A percentile compares a stretch with the other conserved stretches of the same genome.
phyloP scores from a whole-genome alignment of 768 basidiomycete species.

The Tulasnella sp. region DNA sequence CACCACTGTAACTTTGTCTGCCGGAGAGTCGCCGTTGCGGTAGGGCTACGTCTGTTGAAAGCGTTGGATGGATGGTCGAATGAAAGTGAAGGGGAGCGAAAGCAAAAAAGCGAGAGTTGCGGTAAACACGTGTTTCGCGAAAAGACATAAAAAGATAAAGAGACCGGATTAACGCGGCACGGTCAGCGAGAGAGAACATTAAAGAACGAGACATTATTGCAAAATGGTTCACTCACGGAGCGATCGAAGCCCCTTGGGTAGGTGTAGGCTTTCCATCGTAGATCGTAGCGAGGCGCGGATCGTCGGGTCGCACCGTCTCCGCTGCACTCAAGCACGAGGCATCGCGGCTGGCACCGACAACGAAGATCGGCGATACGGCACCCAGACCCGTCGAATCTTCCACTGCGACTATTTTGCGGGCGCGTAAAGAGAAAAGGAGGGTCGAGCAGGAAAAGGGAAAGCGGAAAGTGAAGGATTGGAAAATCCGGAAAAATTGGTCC shows the following conservation, averaged over 20 bases:
- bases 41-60: neutral
- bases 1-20: neutral
- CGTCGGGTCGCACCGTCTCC: neutral
- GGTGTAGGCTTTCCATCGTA: neutral
- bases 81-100: neutral
- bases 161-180: neutral
- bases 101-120: no score
- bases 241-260: neutral
- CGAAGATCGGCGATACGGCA: neutral
- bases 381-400: neutral
- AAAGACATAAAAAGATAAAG: neutral
- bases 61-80: neutral
- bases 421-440: neutral
- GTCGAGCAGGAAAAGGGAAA: neutral
- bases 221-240: neutral
- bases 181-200: neutral
- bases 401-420: neutral
- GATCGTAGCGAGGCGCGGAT: neutral
- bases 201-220: neutral
- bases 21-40: neutral
- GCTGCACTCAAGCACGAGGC: neutral
- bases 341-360: neutral
- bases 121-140: neutral
- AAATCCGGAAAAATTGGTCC: no score
- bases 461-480: neutral